Base-by-base conservation (phyloP, 441 rosid genomes). In the Croton setiger region DNA sequence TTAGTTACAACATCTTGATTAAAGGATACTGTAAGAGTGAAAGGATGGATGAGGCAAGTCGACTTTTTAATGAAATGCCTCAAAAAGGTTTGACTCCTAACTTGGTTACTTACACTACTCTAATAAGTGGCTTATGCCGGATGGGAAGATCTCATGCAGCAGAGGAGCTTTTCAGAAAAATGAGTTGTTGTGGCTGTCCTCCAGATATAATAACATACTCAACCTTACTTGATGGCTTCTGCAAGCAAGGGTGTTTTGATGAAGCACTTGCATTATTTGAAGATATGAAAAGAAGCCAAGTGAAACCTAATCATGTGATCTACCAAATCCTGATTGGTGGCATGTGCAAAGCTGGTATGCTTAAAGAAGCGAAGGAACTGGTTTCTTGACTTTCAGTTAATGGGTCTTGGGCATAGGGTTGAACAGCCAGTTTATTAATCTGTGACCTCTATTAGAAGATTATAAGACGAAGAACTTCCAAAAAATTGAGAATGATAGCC, bases 201-300 rank as follows among this genome's bases (percentile, higher is more conserved):
- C 65, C 72, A 17, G 56, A 68, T 59, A 33, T 47, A 47, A 47
- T 68, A 59, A 20, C 58, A 31, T 68, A 59, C 57, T 68, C 65
- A 35, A 68, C 56, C n/a, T 68, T 68, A 57, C 64, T 68, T 35
- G 47, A 59, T 68, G 72, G 72, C 47, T 59, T 68, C 21, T 68
- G 72, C 56, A 58, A 68, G 20, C 58, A 47, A 1, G 72, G 72
- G 15, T 7, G 18, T 20, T 58, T 68, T 59, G 72, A 59, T 48
- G 58, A 58, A 27, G 31, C 31, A 27, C 0, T 68, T 20, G 14
- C 47, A 2, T 58, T 68, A 21, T 68, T 59, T 49, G 36, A 68
- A 7, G 36, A 9, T 5, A 35, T 68, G 65, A 37, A 59, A 68
- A 48, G 17, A 11, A 49, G 21, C 14, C 47, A 14, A 6, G 20